Evolutionary conservation across 2,329 filamentous ascomycete genomes (phyloP).

Genomic region (Calcarisporium arbuscula): DNA sequence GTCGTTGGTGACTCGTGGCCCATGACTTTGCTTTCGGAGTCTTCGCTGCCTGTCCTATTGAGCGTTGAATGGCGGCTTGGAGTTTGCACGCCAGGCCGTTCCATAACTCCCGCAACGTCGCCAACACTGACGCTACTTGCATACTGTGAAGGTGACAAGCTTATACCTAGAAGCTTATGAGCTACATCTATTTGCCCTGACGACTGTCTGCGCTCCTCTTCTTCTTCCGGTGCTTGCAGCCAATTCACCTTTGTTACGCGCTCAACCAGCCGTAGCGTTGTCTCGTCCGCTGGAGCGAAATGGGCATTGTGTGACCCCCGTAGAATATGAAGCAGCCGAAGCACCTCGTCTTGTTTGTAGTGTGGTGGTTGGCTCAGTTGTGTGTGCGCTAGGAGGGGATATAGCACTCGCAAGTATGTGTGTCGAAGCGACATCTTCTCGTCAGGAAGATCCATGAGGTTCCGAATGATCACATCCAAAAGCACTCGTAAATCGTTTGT

Average conservation of each 20-base stretch:
- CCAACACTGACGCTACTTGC: conserved; percentile 69
- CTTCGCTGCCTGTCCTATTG: conserved; percentile 14
- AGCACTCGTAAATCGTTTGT: conserved; percentile 94
- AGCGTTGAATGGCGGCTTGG: conserved; percentile 54
- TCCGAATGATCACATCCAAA: conserved; percentile 91
- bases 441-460: conserved; percentile 89
- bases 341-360: conserved; percentile 85
- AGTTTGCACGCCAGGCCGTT: conserved; percentile 77
- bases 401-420: conserved; percentile 89
- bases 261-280: conserved; percentile 68
- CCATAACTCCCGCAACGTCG: conserved; percentile 72
- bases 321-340: conserved; percentile 68
- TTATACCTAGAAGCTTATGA: conserved; percentile 62
- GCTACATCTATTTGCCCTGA: conserved; percentile 41
- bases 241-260: conserved; percentile 70
- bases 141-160: conserved; percentile 56
- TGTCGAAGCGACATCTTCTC: conserved; percentile 74
- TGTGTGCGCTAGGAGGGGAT: conserved; percentile 84
- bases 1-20: conserved; percentile 51
- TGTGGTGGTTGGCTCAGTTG: conserved; percentile 81
- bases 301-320: conserved; percentile 59
- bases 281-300: conserved; percentile 76
- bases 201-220: conserved; percentile 22
- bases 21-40: conserved; percentile 8
- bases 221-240: conserved; percentile 42